Base-by-base conservation (phyloP, 2,329 filamentous ascomycete species). In the Magnaporthiopsis poae region DNA sequence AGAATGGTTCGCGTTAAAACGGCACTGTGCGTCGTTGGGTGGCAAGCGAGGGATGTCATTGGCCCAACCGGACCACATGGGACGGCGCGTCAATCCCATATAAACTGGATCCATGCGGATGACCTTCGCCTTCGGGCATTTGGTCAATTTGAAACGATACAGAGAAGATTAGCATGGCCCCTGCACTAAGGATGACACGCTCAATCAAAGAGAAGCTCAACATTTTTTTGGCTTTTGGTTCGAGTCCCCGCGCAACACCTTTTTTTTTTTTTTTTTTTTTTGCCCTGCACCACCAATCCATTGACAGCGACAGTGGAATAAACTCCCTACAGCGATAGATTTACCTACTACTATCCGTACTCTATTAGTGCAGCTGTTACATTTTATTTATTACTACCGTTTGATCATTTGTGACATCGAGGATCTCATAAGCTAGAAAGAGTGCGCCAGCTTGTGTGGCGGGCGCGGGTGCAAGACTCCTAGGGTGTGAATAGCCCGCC, bases 121-220 rank as follows among this genome's bases (percentile, higher is more conserved):
- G 15, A 5, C 4, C 18, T 39, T 69, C 65, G 71, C 70, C 69
- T 73, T 71, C 71, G 71, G 71, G 71, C 71, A 72, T 71, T 70
- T 73, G 70, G 69, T 72, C 69, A 71, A 72, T 72, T 72, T 69
- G 69, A 71, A 72, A 71, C 70, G 68, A 71, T 72, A 71, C 69
- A 72, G 69, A 71, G 69, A 71, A 71, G 69, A 71, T 71, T 71
- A 72, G 71, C 71, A 72, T 72, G 70, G 71, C 70, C 71, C 71
- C 71, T 72, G 71, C 84, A 87, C 90, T 92, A 94, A 94, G 90
- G 90, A 93, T 94, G 90, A 93, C 90, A 92, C 88, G 87, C 86
- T 88, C 62, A 69, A 64, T 68, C 69, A 72, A 72, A 90, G 88
- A 89, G 87, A 88, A 86, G 84, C 86, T 85, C 82, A 82, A 81